These are phyloP conservation scores for Carpinus fangiana DNA, from an alignment of 306 rosid species.

Conservation along the genomic window DNA sequence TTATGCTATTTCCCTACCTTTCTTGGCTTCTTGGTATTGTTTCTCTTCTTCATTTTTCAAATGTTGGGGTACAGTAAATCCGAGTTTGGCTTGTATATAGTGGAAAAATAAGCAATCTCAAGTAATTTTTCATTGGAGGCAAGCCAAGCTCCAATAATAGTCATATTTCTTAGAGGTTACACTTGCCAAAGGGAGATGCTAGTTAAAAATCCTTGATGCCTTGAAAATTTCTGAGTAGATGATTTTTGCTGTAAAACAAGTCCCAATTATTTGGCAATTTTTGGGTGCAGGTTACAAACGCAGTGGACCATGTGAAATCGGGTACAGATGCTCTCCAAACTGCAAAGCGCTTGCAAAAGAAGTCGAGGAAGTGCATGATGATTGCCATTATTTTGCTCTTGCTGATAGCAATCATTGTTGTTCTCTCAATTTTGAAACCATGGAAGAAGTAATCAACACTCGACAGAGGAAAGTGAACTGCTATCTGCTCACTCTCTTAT, in stretches of 20 bases:
- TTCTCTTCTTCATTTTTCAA: background rate
- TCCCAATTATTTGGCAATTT: background rate
- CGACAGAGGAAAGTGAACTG: constrained; percentile 20
- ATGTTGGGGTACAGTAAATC: too few species aligned
- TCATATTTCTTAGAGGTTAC: too few species aligned
- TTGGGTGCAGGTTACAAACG: constrained; percentile 67
- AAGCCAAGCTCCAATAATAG: too few species aligned
- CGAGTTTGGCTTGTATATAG: too few species aligned
- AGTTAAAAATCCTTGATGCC: background rate
- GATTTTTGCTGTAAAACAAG: background rate
- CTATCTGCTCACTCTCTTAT: background rate
- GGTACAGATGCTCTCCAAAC: constrained; percentile 74
- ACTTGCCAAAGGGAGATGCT: too few species aligned
- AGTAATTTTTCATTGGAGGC: too few species aligned
- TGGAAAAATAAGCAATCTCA: too few species aligned
- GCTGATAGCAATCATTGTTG: constrained; percentile 59
- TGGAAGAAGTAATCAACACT: constrained; percentile 61
- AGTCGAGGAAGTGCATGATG: constrained; percentile 90
- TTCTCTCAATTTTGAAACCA: constrained; percentile 64
- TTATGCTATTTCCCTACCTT: background rate
- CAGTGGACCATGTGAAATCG: constrained; percentile 69
- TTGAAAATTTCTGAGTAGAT: background rate
- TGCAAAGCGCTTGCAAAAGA: constrained; percentile 75
- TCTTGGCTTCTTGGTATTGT: background rate
- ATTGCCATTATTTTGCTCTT: constrained; percentile 63